Evolutionary conservation across 2,329 filamentous ascomycete species (phyloP).

Genomic region (Talaromyces sp.): DNA sequence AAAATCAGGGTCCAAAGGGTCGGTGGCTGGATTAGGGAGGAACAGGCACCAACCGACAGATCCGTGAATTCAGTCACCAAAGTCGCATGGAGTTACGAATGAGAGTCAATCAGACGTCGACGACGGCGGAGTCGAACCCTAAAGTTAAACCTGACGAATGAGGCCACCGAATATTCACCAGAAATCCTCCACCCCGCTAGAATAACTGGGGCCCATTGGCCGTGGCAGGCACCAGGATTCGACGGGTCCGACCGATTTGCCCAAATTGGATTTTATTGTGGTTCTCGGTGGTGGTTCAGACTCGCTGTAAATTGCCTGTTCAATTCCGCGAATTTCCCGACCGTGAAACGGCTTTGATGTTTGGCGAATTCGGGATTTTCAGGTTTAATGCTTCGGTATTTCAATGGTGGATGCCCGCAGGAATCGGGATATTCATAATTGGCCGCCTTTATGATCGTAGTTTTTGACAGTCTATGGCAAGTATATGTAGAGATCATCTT

Average conservation of each 20-base stretch:
- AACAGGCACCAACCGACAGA: conserved; percentile 20
- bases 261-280: conserved; percentile 10
- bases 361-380: neutral
- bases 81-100: neutral
- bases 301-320: conserved; percentile 1
- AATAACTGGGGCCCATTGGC: neutral
- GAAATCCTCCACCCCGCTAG: neutral
- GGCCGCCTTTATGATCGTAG: too few relatives aligned
- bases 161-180: neutral
- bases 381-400: neutral
- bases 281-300: neutral
- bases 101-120: conserved; percentile 4
- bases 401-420: neutral
- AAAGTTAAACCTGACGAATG: conserved; percentile 23
- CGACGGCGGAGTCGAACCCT: conserved; percentile 11
- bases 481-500: too few relatives aligned
- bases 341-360: neutral
- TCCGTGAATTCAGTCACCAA: too few relatives aligned
- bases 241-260: conserved; percentile 18
- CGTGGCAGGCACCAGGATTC: neutral
- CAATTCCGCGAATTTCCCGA: conserved; percentile 5
- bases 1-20: conserved; percentile 11
- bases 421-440: neutral
- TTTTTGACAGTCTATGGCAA: too few relatives aligned
- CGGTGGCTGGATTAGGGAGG: conserved; percentile 22